These are phyloP conservation scores for Phytophthora pinifolia DNA, from an alignment of 352 stramenopile species.

Conservation along the genomic window DNA sequence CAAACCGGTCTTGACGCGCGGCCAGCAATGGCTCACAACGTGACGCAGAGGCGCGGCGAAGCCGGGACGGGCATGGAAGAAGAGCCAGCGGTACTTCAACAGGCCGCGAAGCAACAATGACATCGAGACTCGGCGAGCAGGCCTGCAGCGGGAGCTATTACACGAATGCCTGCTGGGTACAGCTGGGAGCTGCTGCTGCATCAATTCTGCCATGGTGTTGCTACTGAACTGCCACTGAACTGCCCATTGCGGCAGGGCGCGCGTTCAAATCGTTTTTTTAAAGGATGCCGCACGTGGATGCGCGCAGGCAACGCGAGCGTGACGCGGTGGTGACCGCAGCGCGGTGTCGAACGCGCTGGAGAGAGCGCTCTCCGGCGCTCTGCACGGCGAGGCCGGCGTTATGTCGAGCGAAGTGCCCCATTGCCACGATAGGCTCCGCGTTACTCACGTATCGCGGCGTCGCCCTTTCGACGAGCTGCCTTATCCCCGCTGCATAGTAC, in stretches of 20 bases:
- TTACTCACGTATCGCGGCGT: slow-evolving; percentile 35
- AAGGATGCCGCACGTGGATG: slow-evolving; percentile 16
- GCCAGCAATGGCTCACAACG: slow-evolving; percentile 27
- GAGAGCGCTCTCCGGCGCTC: slow-evolving; percentile 9
- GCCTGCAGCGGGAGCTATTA: too few species aligned
- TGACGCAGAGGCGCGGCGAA: slow-evolving; percentile 15
- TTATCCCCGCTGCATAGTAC: too few species aligned
- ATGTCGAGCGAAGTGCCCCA: slow-evolving; percentile 27
- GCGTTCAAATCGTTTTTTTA: slow-evolving; percentile 8
- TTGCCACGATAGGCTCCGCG: slow-evolving; percentile 31
- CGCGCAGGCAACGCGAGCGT: slow-evolving; percentile 8
- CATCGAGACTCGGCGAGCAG: too few species aligned
- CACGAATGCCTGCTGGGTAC: too few species aligned
- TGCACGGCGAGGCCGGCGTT: slow-evolving; percentile 13
- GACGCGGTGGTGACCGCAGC: slow-evolving; percentile 1
- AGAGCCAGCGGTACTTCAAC: slow-evolving; percentile 22
- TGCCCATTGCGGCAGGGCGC: too few species aligned
- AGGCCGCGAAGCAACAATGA: too few species aligned
- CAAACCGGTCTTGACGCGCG: slow-evolving; percentile 17
- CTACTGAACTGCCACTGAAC: too few species aligned
- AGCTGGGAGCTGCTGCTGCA: too few species aligned
- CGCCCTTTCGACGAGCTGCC: not conserved
- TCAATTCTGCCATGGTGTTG: too few species aligned
- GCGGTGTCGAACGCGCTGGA: slow-evolving; percentile 13
- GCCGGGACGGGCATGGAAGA: slow-evolving; percentile 11